A percentile compares a stretch with the other conserved stretches of the same genome.
Conservation (phyloP, 306 rosid genomes). For the Trifolium subterraneum region DNA sequence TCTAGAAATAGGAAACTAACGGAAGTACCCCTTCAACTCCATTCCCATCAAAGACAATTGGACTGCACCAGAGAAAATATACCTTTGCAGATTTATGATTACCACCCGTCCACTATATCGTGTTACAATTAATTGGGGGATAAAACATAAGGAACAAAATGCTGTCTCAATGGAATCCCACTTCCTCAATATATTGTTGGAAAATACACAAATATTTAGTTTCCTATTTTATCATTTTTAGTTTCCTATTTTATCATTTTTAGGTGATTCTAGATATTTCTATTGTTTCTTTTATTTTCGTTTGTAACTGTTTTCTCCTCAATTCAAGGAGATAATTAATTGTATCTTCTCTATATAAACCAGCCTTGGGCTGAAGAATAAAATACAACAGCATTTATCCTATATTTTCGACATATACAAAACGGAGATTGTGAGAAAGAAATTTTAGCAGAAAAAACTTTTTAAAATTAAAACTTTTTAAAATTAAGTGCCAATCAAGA, state of each 20-base stretch:
- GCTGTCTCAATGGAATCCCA: background rate
- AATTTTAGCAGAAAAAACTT: background rate
- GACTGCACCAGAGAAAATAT: conserved; percentile 12
- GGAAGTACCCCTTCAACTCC: background rate
- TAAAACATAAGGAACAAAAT: conserved; percentile 14
- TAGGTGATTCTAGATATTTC: no score
- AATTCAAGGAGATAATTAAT: no score
- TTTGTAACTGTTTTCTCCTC: no score
- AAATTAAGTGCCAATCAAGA: background rate
- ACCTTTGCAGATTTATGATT: conserved; percentile 3
- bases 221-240: no score
- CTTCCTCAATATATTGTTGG: background rate
- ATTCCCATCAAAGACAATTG: conserved; percentile 2
- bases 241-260: no score
- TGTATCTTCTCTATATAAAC: no score
- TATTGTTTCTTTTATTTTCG: no score
- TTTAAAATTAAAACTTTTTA: background rate
- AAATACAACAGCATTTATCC: no score
- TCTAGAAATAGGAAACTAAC: conserved; percentile 2
- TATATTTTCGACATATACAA: no score
- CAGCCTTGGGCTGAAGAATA: no score
- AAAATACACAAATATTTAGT: no score
- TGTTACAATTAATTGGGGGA: background rate
- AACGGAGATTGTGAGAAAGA: background rate
- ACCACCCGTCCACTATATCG: background rate